Base-by-base conservation (phyloP, 176 grass and related monocot species). In the Musa itinerans region DNA sequence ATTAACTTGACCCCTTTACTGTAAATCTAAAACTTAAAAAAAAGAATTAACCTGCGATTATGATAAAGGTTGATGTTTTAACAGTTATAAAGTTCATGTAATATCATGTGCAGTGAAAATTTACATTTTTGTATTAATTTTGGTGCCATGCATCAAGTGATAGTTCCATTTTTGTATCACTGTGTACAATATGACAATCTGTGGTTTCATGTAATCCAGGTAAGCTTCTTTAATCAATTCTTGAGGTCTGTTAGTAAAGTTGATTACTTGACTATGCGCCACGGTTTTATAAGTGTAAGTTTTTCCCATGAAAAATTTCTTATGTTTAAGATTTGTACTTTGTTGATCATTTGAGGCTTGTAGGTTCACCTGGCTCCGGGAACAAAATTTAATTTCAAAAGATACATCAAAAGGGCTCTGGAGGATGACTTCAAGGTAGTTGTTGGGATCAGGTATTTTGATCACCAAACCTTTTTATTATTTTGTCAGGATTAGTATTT, bases 351-450 rank as follows among this genome's bases (percentile, higher is more conserved):
- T 27, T 29, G 53, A 74, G 26, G n/a, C 49, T 27, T 69, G 10
- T 78, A 97, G 93, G 85, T 83, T 74, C 93, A 97, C 88, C 83
- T 97, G 86, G 80, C 86, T 74, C 85, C 81, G 3, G 86, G 84
- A 43, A 89, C 69, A 53, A 93, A 76, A 58, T 98, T 98, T 80
- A 81, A 98, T 68, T 98, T 98, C 54, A 84, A 74, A 8, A 98
- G 87, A 76, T 93, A 93, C 69, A 98, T 98, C 52, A 93, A 89
- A 26, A 85, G 86, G 19, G 87, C 95, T 23, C 55, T 93, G 63
- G 90, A 98, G 81, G 90, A 98, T 83, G 95, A 94, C 89, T 99
- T 91, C 54, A 99, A 99, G 78, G 81, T 78, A 73, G 86, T 99
- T 76, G 90, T 91, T 57, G 88, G 84, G 75, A 86, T 99, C 85